A percentile compares a stretch with the other conserved stretches of the same genome.
These are phyloP conservation scores for Echites panduratus DNA, from an alignment of 257 asterid genomes.

Conservation along the genomic window DNA sequence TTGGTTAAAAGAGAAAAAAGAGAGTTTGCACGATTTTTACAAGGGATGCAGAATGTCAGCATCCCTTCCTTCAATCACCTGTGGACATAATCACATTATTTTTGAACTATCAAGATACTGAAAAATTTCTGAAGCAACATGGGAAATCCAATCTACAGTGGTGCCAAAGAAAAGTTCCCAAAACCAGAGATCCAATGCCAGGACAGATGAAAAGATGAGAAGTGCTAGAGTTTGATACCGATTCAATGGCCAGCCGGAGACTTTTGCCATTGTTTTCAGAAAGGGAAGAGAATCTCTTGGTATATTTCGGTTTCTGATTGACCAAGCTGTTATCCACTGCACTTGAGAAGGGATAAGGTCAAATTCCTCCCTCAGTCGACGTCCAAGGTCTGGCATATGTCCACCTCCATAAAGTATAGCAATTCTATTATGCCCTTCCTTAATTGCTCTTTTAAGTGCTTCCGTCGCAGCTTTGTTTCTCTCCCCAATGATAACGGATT, in stretches of 20 bases:
- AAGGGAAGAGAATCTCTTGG: conserved; percentile 51
- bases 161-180: conserved; percentile 88
- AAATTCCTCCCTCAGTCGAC: conserved; percentile 70
- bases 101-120: conserved; percentile 32
- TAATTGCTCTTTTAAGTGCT: conserved; percentile 58
- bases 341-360: conserved; percentile 74
- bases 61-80: conserved; percentile 5
- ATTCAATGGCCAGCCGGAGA: conserved; percentile 75
- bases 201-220: conserved; percentile 78
- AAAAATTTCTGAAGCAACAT: conserved; percentile 40
- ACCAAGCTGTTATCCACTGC: conserved; percentile 96
- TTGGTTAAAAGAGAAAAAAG: neutral
- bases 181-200: conserved; percentile 88
- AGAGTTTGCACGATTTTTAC: conserved; percentile 5
- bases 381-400: conserved; percentile 97
- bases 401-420: conserved; percentile 95
- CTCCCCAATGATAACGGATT: conserved; percentile 89
- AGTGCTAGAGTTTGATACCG: conserved; percentile 82
- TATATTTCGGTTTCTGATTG: conserved; percentile 49
- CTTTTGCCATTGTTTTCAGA: conserved; percentile 48
- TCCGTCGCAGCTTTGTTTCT: conserved; percentile 78
- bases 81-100: conserved; percentile 26
- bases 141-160: conserved; percentile 56
- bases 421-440: conserved; percentile 65
- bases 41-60: neutral